Evolutionary conservation across 2,329 filamentous ascomycete genomes (phyloP).

Genomic region (Cercospora berteroae): DNA sequence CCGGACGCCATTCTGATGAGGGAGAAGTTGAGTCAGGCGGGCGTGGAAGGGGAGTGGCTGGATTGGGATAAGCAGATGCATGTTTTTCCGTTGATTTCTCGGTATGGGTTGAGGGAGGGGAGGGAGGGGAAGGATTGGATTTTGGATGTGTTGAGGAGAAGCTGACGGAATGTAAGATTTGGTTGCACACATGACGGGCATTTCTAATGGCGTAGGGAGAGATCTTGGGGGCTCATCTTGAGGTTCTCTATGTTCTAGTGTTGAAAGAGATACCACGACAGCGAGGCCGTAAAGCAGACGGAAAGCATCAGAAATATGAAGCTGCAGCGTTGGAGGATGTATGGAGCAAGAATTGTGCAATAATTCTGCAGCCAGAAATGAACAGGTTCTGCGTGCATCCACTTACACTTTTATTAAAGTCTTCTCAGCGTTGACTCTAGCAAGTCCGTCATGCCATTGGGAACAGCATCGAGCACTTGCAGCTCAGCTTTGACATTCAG

Average conservation of each 20-base stretch:
- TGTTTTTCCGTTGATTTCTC: slow-evolving; percentile 54
- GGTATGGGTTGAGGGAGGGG: slow-evolving; percentile 51
- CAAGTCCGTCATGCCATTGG: slow-evolving; percentile 29
- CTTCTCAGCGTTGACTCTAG: slow-evolving; percentile 12
- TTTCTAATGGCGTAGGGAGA: neutral
- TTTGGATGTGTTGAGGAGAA: slow-evolving; percentile 35
- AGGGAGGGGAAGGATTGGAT: slow-evolving; percentile 49
- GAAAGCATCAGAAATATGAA: neutral
- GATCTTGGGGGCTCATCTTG: neutral
- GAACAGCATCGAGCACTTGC: slow-evolving; percentile 47
- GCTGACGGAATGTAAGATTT: slow-evolving; percentile 1
- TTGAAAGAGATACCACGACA: slow-evolving; percentile 2
- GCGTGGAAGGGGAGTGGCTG: slow-evolving; percentile 55
- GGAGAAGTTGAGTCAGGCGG: slow-evolving; percentile 45
- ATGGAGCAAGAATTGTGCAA: neutral
- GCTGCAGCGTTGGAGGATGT: neutral
- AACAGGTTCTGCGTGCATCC: neutral
- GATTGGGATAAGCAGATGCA: slow-evolving; percentile 62
- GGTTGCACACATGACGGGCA: neutral
- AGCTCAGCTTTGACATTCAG: slow-evolving; percentile 75
- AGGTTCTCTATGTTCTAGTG: neutral
- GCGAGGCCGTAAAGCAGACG: neutral
- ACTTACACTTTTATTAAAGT: neutral
- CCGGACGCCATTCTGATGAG: slow-evolving; percentile 54
- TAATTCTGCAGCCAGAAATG: neutral